phyloP scores from a whole-genome alignment of 495 filamentous ascomycete genomes.

The Xylaria grammica region DNA sequence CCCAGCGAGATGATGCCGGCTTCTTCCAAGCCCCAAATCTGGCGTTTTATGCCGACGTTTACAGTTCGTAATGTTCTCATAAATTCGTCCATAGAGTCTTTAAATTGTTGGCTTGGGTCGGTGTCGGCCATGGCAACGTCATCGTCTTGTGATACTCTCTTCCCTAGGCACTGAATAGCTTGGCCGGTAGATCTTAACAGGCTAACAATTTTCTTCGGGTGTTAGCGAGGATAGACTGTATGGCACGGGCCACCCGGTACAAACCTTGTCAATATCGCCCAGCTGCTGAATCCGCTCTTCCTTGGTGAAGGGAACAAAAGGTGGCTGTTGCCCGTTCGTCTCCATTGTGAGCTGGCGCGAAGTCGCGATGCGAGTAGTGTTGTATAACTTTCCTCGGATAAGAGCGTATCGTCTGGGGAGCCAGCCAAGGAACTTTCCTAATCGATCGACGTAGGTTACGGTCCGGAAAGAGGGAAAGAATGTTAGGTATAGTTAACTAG shows the following conservation, averaged over 20 bases:
- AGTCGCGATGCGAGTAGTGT: too few species aligned
- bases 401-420: background rate
- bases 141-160: constrained; percentile 42
- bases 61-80: constrained; percentile 72
- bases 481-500: too few species aligned
- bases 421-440: too few species aligned
- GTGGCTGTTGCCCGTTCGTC: constrained; percentile 22
- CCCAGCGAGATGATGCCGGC: constrained; percentile 68
- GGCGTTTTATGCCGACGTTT: constrained; percentile 72
- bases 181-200: constrained; percentile 71
- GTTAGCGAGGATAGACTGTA: constrained; percentile 16
- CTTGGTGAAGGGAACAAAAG: constrained; percentile 57
- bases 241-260: constrained; percentile 1
- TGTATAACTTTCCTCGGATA: background rate
- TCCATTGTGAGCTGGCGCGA: constrained; percentile 21
- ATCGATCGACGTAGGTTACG: too few species aligned
- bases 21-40: constrained; percentile 81
- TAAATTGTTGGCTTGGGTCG: constrained; percentile 56
- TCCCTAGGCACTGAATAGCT: constrained; percentile 72
- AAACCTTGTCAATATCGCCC: constrained; percentile 73
- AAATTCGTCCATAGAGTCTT: constrained; percentile 65
- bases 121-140: constrained; percentile 38
- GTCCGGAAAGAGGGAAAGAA: too few species aligned
- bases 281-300: constrained; percentile 79
- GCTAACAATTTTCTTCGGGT: constrained; percentile 48